Conservation (phyloP, 1,139 yeast species). For the Yamadazyma sp. region DNA sequence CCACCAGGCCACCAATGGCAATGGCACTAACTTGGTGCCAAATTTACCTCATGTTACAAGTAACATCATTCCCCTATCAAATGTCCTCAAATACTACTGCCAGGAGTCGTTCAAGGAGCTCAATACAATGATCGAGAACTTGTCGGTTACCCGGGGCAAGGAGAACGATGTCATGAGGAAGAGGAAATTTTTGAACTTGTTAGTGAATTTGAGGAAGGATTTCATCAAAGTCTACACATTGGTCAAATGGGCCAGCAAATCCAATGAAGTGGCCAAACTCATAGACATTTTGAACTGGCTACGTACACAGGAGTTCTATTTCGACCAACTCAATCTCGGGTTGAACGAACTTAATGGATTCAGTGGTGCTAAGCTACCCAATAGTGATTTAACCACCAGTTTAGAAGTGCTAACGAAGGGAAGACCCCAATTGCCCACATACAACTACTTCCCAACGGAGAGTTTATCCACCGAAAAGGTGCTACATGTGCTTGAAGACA, state of each 20-base stretch:
- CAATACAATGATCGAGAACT: conserved; percentile 59
- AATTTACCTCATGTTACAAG: conserved; percentile 78
- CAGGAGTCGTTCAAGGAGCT: conserved; percentile 67
- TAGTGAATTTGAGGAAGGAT: conserved; percentile 75
- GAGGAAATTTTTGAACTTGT: conserved; percentile 62
- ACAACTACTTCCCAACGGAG: conserved; percentile 54
- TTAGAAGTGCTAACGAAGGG: conserved; percentile 81
- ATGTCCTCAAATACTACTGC: conserved; percentile 58
- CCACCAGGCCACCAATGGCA: not conserved
- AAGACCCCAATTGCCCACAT: conserved; percentile 72
- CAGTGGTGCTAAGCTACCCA: conserved; percentile 84
- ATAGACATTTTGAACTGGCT: conserved; percentile 89
- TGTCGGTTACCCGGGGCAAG: conserved; percentile 37
- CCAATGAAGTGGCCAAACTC: conserved; percentile 67
- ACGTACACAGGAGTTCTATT: conserved; percentile 68
- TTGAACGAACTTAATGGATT: conserved; percentile 59
- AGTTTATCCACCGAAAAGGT: conserved; percentile 58
- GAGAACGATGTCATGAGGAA: conserved; percentile 64
- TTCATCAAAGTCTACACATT: conserved; percentile 81
- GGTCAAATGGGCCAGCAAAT: conserved; percentile 79
- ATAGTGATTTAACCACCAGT: conserved; percentile 85
- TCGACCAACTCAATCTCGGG: conserved; percentile 58
- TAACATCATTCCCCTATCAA: conserved; percentile 65
- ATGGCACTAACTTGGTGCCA: conserved; percentile 27
- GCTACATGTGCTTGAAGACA: conserved; percentile 61